Base-by-base conservation (phyloP, 2,329 filamentous ascomycete species). In the Peltaster fructicola region DNA sequence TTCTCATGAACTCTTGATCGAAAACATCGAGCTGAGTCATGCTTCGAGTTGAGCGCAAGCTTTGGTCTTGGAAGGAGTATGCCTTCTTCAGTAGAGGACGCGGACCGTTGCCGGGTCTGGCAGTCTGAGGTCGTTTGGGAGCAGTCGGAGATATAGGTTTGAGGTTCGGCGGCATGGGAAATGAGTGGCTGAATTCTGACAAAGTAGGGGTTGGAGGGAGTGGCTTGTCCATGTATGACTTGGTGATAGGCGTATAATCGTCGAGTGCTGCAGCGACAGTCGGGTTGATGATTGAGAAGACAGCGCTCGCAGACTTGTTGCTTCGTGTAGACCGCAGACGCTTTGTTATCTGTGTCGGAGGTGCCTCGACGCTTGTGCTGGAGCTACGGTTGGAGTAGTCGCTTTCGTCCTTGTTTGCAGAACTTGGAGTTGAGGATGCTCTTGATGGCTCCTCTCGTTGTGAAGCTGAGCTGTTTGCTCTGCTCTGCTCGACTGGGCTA, bases 301-400 rank as follows among this genome's bases (percentile, higher is more conserved):
- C 17, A n/a, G 9, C 17, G 17, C 4, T 9, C n/a, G 17, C 11
- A 20, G 17, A 6, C 17, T 9, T 20, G 5, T 5, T 9, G 17
- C 17, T 20, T 20, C 17, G 17, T 6, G 9, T 20, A 9, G 17
- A 11, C 9, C 17, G 17, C 10, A 15, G 29, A 20, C 15, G 30
- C 22, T 30, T 25, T 8, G 33, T 28, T 16, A 27, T 30, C 7
- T 31, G n/a, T 9, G 26, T 25, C 3, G 30, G 18, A 7, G 28
- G 23, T 19, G 25, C 19, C 11, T 35, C 34, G 25, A 44, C 20
- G 20, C 37, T 38, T 5, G 36, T 42, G 18, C 38, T 33, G 17
- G 39, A 40, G 30, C 32, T 51, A 36, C 30, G 39, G 29, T 39
- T 54, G 35, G 53, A 58, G 33, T 52, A 48, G 15, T 38, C 32